A percentile compares a stretch with the other conserved stretches of the same genome.
Conservation (phyloP, 1,284 basidiomycete species). For the Caloboletus inedulis region DNA sequence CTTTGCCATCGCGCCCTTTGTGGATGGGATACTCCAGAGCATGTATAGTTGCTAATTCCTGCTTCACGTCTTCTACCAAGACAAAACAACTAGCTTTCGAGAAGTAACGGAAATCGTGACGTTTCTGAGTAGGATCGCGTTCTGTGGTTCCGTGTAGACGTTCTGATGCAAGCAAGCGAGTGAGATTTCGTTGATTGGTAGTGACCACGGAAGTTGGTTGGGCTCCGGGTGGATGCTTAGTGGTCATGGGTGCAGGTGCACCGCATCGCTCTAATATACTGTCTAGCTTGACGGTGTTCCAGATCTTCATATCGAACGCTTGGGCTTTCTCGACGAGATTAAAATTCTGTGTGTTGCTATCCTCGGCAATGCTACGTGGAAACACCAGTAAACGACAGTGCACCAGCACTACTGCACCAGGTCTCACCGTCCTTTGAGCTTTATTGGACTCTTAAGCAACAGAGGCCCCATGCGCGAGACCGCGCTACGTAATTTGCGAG, state of each 20-base stretch:
- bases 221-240: slow-evolving; percentile 24
- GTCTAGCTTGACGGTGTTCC: slow-evolving; percentile 74
- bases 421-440: slow-evolving; percentile 54
- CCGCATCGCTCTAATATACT: slow-evolving; percentile 68
- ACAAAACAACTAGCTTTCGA: slow-evolving; percentile 75
- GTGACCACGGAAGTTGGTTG: slow-evolving; percentile 26
- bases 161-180: slow-evolving; percentile 81
- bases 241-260: slow-evolving; percentile 32
- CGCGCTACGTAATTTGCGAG: slow-evolving; percentile 31
- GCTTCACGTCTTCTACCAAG: slow-evolving; percentile 86
- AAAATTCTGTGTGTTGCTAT: slow-evolving; percentile 38
- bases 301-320: slow-evolving; percentile 84
- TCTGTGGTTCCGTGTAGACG: slow-evolving; percentile 82
- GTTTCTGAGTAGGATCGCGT: slow-evolving; percentile 84
- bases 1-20: slow-evolving; percentile 49
- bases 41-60: slow-evolving; percentile 72
- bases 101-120: slow-evolving; percentile 91
- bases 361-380: slow-evolving; percentile 25
- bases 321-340: slow-evolving; percentile 74
- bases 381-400: not conserved
- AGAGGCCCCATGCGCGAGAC: slow-evolving; percentile 21
- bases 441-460: slow-evolving; percentile 62
- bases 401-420: not conserved
- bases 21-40: slow-evolving; percentile 60
- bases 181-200: slow-evolving; percentile 43